phyloP scores from a whole-genome alignment of 345 rosid species.

The Corchorus olitorius region DNA sequence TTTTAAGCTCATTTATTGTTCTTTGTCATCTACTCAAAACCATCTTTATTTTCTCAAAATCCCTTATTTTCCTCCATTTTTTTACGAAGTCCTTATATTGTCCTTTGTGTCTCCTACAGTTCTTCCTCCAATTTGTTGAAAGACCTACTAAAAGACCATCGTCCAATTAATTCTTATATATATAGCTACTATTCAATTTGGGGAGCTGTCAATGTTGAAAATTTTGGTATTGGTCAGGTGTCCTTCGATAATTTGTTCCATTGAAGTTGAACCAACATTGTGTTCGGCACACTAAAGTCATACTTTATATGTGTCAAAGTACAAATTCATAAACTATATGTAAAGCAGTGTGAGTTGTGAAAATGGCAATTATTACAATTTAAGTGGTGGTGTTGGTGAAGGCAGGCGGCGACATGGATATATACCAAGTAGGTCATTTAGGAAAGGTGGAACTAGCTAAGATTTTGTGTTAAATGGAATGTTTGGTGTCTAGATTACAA shows the following conservation, averaged over 20 bases:
- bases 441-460: no score
- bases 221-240: neutral
- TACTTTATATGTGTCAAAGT: neutral
- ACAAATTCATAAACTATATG: neutral
- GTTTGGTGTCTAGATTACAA: no score
- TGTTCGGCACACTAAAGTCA: neutral
- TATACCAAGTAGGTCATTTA: neutral
- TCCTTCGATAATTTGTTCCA: neutral
- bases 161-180: neutral
- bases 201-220: neutral
- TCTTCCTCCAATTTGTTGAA: neutral
- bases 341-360: neutral
- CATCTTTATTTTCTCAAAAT: no score
- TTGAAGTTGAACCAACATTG: neutral
- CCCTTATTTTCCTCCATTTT: neutral
- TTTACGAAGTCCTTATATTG: neutral
- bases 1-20: conserved; percentile 6
- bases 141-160: neutral
- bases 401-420: neutral
- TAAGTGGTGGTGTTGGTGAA: neutral
- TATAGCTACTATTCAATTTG: neutral
- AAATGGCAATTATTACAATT: neutral
- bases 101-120: neutral
- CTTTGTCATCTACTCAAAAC: neutral
- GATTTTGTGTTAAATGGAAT: no score